phyloP scores from a whole-genome alignment of 306 rosid species.

The Castanea mollissima region DNA sequence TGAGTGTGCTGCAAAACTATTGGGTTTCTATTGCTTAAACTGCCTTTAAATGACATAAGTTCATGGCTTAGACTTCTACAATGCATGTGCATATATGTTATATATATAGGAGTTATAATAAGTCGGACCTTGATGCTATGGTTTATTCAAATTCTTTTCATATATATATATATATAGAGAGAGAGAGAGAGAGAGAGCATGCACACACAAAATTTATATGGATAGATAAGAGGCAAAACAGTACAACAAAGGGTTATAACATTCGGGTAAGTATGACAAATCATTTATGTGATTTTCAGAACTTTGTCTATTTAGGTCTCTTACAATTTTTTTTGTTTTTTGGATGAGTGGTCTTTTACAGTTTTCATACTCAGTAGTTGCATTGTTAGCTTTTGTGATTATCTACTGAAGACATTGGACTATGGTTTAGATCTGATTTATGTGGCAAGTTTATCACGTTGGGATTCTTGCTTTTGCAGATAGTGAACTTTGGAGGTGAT shows the following conservation, averaged over 20 bases:
- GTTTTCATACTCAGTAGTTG: slow-evolving; percentile 8
- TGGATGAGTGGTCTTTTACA: neutral
- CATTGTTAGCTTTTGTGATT: slow-evolving; percentile 1
- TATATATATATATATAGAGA: no score
- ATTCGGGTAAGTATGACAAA: neutral
- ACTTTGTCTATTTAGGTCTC: neutral
- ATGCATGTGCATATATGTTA: no score
- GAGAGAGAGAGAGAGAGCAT: neutral
- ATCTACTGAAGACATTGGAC: neutral
- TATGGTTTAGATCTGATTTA: neutral
- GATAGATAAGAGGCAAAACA: neutral
- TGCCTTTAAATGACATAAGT: no score
- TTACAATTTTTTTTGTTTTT: neutral
- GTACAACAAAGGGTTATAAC: neutral
- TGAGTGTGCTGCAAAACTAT: neutral
- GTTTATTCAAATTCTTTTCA: neutral
- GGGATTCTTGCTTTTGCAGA: slow-evolving; percentile 44
- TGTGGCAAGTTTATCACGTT: slow-evolving; percentile 1
- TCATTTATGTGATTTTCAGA: neutral
- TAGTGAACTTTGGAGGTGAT: slow-evolving; percentile 71
- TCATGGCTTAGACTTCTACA: no score
- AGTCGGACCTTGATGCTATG: no score
- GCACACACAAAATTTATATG: neutral
- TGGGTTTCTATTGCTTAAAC: neutral
- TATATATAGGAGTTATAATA: neutral